Evolutionary conservation across 257 asterid genomes (phyloP).

Genomic region (Nicotiana sylvestris): DNA sequence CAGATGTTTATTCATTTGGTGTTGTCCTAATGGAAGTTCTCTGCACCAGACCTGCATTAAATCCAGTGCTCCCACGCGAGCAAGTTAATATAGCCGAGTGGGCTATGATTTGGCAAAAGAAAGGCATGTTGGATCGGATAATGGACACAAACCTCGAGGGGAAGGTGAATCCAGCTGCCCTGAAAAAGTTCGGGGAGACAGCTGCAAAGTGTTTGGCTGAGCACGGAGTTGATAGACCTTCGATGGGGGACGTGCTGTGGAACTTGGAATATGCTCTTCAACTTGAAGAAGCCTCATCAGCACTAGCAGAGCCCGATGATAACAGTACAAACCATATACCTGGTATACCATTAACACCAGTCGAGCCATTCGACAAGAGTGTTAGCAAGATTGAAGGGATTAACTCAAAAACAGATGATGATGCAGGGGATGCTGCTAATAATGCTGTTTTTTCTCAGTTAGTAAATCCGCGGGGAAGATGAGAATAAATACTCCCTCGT

Average conservation of each 20-base stretch:
- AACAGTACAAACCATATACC: slow-evolving; percentile 47
- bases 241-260: slow-evolving; percentile 54
- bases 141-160: slow-evolving; percentile 35
- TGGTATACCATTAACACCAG: slow-evolving; percentile 34
- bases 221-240: slow-evolving; percentile 49
- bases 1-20: slow-evolving; percentile 49
- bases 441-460: slow-evolving; percentile 50
- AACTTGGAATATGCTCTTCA: slow-evolving; percentile 44
- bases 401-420: slow-evolving; percentile 39
- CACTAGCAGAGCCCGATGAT: slow-evolving; percentile 39
- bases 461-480: slow-evolving; percentile 44
- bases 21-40: slow-evolving; percentile 50
- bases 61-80: slow-evolving; percentile 45
- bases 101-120: slow-evolving; percentile 51
- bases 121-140: slow-evolving; percentile 37
- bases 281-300: slow-evolving; percentile 42
- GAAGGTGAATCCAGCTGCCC: slow-evolving; percentile 37
- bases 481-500: slow-evolving; percentile 7
- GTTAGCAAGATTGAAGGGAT: slow-evolving; percentile 31
- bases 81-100: slow-evolving; percentile 51
- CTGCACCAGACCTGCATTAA: slow-evolving; percentile 47
- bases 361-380: slow-evolving; percentile 38
- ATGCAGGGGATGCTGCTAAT: slow-evolving; percentile 38
- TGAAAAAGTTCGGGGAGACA: slow-evolving; percentile 47
- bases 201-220: slow-evolving; percentile 48